Conservation (phyloP, 2,329 filamentous ascomycete species). For the Colletotrichum neosansevieriae region DNA sequence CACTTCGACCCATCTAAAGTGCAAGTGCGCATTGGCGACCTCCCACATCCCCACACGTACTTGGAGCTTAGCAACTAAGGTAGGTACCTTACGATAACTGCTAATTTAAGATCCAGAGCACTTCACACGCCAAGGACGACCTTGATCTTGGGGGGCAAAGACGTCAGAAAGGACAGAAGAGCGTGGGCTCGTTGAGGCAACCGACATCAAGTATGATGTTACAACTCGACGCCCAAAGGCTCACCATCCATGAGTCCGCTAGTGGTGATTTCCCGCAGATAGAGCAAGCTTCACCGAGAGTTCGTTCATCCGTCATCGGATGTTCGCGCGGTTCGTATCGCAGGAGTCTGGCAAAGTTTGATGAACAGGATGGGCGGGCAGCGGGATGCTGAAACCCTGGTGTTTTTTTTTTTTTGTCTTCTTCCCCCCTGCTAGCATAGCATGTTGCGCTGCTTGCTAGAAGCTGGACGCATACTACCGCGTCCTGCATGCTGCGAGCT, state of each 20-base stretch:
- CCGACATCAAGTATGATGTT: not conserved
- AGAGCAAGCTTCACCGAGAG: not conserved
- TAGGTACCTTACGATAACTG: not conserved
- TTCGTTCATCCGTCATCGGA: conserved; percentile 22
- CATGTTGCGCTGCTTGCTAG: conserved; percentile 1
- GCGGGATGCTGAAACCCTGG: conserved; percentile 38
- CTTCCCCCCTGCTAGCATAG: not conserved
- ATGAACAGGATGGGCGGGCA: conserved; percentile 33
- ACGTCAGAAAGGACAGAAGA: not conserved
- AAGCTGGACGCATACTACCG: not conserved
- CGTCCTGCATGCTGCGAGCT: conserved; percentile 21
- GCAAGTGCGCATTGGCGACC: conserved; percentile 2
- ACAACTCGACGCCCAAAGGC: not conserved
- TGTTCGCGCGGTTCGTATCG: conserved; percentile 27
- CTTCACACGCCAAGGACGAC: conserved; percentile 12
- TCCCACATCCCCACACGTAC: conserved; percentile 15
- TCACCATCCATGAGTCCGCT: not conserved
- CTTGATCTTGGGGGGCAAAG: not conserved
- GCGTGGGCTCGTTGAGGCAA: not conserved
- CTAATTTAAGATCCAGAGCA: conserved; percentile 24
- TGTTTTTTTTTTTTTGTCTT: not conserved
- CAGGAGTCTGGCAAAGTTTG: conserved; percentile 24
- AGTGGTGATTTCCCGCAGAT: conserved; percentile 3
- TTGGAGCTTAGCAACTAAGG: conserved; percentile 25
- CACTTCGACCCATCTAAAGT: conserved; percentile 13